Base-by-base conservation (phyloP, 1,284 basidiomycete species). In the Ceratobasidium sp. region DNA sequence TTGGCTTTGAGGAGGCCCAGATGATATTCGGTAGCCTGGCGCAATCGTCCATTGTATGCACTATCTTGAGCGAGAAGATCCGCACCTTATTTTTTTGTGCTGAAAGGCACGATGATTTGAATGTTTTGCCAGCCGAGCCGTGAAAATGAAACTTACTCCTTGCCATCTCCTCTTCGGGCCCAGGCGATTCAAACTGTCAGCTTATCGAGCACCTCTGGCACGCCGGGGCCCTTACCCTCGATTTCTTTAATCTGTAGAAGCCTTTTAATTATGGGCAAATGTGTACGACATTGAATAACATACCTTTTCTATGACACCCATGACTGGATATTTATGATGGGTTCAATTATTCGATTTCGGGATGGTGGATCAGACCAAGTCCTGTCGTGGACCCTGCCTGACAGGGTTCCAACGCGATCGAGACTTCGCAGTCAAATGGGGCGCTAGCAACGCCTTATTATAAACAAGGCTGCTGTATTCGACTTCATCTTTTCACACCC, bases 291-390 rank as follows among this genome's bases (percentile, higher is more conserved):
- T 10, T 17, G 42, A 58, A 38, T 43, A 15, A 70, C 77, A 38
- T 52, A 88, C 92, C 86, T 96, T 96, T 81, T 96, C 93, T 73
- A 94, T 83, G 76, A 96, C 86, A 76, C 93, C 93, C 93, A 95
- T 96, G 45, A 29, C 27, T 53, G 27, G 17, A 58, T 17, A 58
- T 43, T 54, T 29, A 45, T 53, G 34, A 13, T 42, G 10, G 6
- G 22, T 47, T 20, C 20, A 40, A 40, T 8, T 29, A n/a, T 34
- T 17, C 34, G 40, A 8, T 20, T 25, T 12, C 40, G 35, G 22
- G 56, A 29, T 43, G 56, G 56, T 58, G 22, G 56, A 22, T 32
- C 40, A n/a, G n/a, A n/a, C n/a, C n/a, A n/a, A n/a, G n/a, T n/a
- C n/a, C 12, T 29, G 42, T 29, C 32, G 10, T 35, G 8, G 43